phyloP scores from a whole-genome alignment of 2,329 filamentous ascomycete genomes.

The Pseudocercospora fijiensis region DNA sequence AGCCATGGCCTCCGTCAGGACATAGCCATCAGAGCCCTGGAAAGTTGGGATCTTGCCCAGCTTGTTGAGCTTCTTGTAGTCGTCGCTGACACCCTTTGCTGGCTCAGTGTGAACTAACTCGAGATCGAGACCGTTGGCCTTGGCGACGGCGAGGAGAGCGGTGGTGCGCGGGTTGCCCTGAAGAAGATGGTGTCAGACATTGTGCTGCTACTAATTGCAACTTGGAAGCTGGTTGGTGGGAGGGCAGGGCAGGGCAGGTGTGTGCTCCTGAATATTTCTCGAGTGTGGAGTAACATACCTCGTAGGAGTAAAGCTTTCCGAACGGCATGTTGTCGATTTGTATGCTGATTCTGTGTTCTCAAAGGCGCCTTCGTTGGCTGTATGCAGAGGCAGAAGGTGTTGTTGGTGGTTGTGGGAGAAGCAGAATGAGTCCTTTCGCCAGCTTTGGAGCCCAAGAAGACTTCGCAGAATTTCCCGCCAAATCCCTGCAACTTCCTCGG shows the following conservation, averaged over 20 bases:
- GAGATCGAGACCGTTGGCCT: conserved; percentile 93
- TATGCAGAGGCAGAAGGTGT: conserved; percentile 11
- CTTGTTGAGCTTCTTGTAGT: conserved; percentile 82
- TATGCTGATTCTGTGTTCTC: conserved; percentile 14
- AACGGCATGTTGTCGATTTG: conserved; percentile 53
- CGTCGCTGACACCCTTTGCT: conserved; percentile 62
- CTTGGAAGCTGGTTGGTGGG: conserved; percentile 11
- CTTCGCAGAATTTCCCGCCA: background rate
- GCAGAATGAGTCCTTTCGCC: background rate
- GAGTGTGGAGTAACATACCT: conserved; percentile 57
- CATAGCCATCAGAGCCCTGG: conserved; percentile 85
- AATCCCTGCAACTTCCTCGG: background rate
- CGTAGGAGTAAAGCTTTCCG: conserved; percentile 91
- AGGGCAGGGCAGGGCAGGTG: too few species aligned
- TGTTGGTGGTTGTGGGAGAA: conserved; percentile 11
- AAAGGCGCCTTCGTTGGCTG: conserved; percentile 38
- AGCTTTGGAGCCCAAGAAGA: background rate
- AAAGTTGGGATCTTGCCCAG: conserved; percentile 93
- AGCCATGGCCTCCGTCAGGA: conserved; percentile 85
- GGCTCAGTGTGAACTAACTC: conserved; percentile 75
- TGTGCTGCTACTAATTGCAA: background rate
- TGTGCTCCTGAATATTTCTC: conserved; percentile 14
- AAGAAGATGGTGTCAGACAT: conserved; percentile 7
- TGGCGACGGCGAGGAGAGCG: conserved; percentile 86
- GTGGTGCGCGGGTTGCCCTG: conserved; percentile 88